Conservation (phyloP, 1,139 yeast genomes). For the Scheffersomyces illinoinensis region DNA sequence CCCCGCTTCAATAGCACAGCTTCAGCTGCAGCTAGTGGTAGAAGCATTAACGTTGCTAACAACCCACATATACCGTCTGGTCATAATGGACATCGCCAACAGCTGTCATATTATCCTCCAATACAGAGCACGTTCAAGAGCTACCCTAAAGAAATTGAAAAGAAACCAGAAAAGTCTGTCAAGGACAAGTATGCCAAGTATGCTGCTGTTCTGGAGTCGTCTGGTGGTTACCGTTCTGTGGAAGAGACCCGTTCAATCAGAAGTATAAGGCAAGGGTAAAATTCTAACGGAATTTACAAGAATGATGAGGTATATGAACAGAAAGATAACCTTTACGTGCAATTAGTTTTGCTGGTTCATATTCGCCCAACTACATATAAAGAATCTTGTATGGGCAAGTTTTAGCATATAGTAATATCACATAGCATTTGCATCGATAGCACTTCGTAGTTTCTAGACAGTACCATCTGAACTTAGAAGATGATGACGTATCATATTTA, state of each 20-base stretch:
- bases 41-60: slow-evolving; percentile 25
- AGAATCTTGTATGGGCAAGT: no score
- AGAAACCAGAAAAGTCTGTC: slow-evolving; percentile 17
- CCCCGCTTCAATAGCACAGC: slow-evolving; percentile 43
- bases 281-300: neutral
- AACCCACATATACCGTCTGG: slow-evolving; percentile 9
- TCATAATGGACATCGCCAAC: neutral
- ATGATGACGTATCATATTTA: no score
- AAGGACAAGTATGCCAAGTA: slow-evolving; percentile 37
- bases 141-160: neutral
- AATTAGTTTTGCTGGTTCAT: no score
- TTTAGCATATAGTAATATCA: no score
- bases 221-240: neutral
- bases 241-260: slow-evolving; percentile 22
- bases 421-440: no score
- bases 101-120: neutral
- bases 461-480: no score
- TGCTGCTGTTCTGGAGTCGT: slow-evolving; percentile 8
- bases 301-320: neutral
- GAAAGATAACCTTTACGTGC: neutral
- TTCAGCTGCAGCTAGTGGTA: slow-evolving; percentile 54
- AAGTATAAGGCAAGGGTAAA: slow-evolving; percentile 17
- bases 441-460: no score
- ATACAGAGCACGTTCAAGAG: neutral
- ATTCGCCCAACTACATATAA: no score